Base-by-base conservation (phyloP, 2,329 filamentous ascomycete species). In the Cordyceps cateniannulata region DNA sequence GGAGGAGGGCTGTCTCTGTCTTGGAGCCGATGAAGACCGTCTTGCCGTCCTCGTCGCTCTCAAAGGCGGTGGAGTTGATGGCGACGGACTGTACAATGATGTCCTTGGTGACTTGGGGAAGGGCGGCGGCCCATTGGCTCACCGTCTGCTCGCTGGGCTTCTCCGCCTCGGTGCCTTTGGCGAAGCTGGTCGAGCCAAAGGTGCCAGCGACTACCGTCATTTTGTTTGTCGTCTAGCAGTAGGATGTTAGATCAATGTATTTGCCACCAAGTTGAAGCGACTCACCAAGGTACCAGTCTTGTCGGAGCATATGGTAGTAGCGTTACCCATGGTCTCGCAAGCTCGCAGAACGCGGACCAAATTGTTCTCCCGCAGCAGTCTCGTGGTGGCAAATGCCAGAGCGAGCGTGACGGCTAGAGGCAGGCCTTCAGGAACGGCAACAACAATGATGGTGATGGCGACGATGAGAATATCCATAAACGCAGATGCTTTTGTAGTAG, bases 261-360 rank as follows among this genome's bases (percentile, higher is more conserved):
- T 27, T n/a, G n/a, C n/a, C n/a, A n/a, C n/a, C 32, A 35, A 12
- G 8, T 35, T n/a, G n/a, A n/a, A n/a, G n/a, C 32, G 14, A 56
- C 60, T 44, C 59, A 63, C 64, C 14, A 75, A 64, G 22, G 72
- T 75, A 20, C 73, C 73, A 3, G 73, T 75, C 64, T 75, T 75
- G 60, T 91, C 90, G 2, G 89, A 92, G 74, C 90, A 93, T 53
- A 93, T 86, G 0, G 88, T 89, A 1, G 85, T 87, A 3, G 84
- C 85, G 66, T 89, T 89, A 3, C 86, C 86, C 86, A 89, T 89
- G 6, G 85, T 88, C 69, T 89, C 86, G 70, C 86, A 89, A 62
- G 86, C 86, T 61, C 85, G 81, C 18, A 89, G 78, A 50, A 87
- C 78, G 62, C 86, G 83, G 18, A 89, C 86, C 48, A 89, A 73